Percentiles rank a stretch among this genome's conserved stretches.
These are phyloP conservation scores for Nakaseomyces bracarensis DNA, from an alignment of 1,139 yeast genomes.

Conservation along the genomic window DNA sequence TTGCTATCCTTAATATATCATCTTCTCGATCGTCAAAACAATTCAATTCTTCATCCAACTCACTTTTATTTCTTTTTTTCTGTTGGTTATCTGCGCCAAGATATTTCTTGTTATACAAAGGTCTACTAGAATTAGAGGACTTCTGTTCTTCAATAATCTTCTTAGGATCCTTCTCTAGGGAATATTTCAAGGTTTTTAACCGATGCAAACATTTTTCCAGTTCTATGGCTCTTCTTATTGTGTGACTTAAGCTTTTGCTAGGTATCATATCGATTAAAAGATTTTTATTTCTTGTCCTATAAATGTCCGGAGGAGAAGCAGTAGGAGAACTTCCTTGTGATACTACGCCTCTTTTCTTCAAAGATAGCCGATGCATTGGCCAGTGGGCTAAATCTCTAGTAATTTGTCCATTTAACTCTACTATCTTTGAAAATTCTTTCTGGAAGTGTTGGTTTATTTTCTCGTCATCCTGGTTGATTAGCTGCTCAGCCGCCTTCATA, in stretches of 20 bases:
- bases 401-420: background rate
- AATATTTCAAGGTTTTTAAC: background rate
- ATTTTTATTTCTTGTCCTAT: background rate
- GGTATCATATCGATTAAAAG: background rate
- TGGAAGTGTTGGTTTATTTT: background rate
- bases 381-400: background rate
- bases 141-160: background rate
- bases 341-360: background rate
- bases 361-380: background rate
- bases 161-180: background rate
- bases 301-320: background rate
- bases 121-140: background rate
- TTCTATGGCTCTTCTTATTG: background rate
- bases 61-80: background rate
- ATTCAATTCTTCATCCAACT: background rate
- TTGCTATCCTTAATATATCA: background rate
- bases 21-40: background rate
- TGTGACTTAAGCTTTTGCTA: background rate
- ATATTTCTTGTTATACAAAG: background rate
- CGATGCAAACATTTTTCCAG: background rate
- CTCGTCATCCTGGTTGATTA: background rate
- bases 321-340: background rate
- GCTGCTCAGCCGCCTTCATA: slow-evolving; percentile 1
- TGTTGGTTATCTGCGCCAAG: background rate
- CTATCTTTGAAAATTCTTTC: background rate